These are phyloP conservation scores for Pseudocercospora musae DNA, from an alignment of 2,329 filamentous ascomycete genomes.

Conservation along the genomic window DNA sequence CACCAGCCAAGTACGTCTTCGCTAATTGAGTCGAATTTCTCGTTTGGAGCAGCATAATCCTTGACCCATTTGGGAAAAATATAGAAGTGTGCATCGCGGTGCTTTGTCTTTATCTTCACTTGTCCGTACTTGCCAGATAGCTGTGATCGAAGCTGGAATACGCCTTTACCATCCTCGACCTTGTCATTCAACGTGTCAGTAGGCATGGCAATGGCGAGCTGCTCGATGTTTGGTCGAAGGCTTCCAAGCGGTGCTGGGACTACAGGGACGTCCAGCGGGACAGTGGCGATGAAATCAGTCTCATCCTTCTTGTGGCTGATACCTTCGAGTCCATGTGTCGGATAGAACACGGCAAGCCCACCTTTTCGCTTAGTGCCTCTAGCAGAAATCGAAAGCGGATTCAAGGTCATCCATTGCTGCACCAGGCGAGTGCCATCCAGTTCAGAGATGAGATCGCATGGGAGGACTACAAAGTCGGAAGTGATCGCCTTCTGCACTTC, in stretches of 20 bases:
- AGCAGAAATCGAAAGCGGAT: slow-evolving; percentile 47
- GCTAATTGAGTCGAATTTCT: slow-evolving; percentile 79
- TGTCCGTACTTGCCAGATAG: slow-evolving; percentile 66
- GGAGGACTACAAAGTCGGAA: slow-evolving; percentile 83
- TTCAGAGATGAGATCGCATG: slow-evolving; percentile 91
- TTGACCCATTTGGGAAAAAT: slow-evolving; percentile 90
- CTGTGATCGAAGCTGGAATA: slow-evolving; percentile 71
- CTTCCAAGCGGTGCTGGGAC: slow-evolving; percentile 62
- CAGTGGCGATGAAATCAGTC: slow-evolving; percentile 84
- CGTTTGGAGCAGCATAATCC: slow-evolving; percentile 75
- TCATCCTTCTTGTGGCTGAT: slow-evolving; percentile 79
- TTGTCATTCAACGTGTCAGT: slow-evolving; percentile 86
- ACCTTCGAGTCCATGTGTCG: slow-evolving; percentile 69
- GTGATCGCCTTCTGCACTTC: slow-evolving; percentile 77
- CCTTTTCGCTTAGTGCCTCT: slow-evolving; percentile 64
- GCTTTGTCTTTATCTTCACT: slow-evolving; percentile 75
- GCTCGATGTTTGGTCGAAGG: slow-evolving; percentile 66
- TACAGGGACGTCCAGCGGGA: slow-evolving; percentile 59
- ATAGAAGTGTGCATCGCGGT: slow-evolving; percentile 91
- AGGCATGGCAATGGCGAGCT: slow-evolving; percentile 79
- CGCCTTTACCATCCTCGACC: slow-evolving; percentile 67
- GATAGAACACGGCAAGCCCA: slow-evolving; percentile 86
- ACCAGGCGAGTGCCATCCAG: slow-evolving; percentile 77
- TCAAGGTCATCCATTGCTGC: slow-evolving; percentile 87
- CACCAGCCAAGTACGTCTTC: slow-evolving; percentile 94